Evolutionary conservation across 495 filamentous ascomycete species (phyloP), one percentile per base, ranked within the genome.

Genomic region (Jackrogersella multiformis): DNA sequence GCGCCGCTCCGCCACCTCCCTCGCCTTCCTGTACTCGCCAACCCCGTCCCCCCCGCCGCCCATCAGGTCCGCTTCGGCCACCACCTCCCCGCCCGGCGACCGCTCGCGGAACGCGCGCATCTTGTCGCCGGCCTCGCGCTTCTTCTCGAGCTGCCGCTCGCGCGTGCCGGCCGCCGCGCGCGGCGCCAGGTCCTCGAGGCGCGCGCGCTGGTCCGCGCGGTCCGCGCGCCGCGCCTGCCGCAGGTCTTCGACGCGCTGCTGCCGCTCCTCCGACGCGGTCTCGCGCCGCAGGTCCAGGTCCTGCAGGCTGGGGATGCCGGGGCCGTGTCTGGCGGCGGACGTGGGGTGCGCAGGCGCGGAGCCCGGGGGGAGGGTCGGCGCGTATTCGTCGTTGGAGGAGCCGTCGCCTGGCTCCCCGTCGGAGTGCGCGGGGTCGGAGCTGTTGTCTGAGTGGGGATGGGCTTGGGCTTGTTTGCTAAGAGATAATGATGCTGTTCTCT

Each of bases 121-220:
- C 77, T 84, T 86, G 10, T 85, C 87, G 56, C 81, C 83, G 10
- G 83, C 66, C 58, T 81, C 83, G 38, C 74, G 73, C 46, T 88
- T 88, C 81, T 97, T 97, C 81, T 99, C 94, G 4, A 99, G 82
- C 56, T 87, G 86, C 7, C 94, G 87, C 76, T 96, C 95, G 23
- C 88, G 87, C 2, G 92, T 93, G 0, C 94, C 93, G 0, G 94
- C 78, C 48, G 94, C 93, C 0, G 94, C 92, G 12, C 92, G 90
- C 3, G 95, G 94, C 0, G 82, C 85, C 9, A 97, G 78, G 59
- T 97, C 94, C 8, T 97, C 93, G 0, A 93, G 82, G 0, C 79
- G 81, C 26, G 85, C 87, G 49, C 85, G 86, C 65, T 91, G 86
- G 16, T 73, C 61, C 46, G 78, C 79, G 1, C 87, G 84, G 48